Percentiles rank a stretch among this genome's conserved stretches.
These are phyloP conservation scores for Cladosporium phlei DNA, from an alignment of 2,329 filamentous ascomycete species.

Conservation along the genomic window DNA sequence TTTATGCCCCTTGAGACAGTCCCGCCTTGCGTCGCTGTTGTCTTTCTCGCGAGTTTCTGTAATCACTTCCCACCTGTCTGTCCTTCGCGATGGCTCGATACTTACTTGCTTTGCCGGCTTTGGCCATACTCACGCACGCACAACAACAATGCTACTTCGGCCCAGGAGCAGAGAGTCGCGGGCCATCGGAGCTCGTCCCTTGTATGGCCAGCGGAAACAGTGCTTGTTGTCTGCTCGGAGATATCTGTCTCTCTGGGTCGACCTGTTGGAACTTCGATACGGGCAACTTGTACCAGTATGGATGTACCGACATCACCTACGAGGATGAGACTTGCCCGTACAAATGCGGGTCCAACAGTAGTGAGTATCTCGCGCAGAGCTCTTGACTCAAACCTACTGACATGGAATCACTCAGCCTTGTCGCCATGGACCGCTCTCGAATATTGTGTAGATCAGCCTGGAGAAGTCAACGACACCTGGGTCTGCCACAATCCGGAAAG, in stretches of 20 bases:
- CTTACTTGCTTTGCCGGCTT: not conserved
- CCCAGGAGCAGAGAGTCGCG: conserved; percentile 25
- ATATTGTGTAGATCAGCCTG: conserved; percentile 23
- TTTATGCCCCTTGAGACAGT: not conserved
- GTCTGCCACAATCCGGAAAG: conserved; percentile 28
- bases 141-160: conserved; percentile 31
- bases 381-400: not conserved
- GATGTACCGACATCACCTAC: conserved; percentile 31
- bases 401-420: conserved; percentile 18
- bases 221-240: conserved; percentile 27
- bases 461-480: conserved; percentile 27
- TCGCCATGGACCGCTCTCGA: conserved; percentile 29
- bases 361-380: conserved; percentile 15
- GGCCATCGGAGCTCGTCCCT: conserved; percentile 23
- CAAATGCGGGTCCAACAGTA: conserved; percentile 27
- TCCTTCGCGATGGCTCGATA: not conserved
- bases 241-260: conserved; percentile 27
- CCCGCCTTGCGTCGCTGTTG: not conserved
- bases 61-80: not conserved
- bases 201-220: conserved; percentile 23
- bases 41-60: not conserved
- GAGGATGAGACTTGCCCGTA: conserved; percentile 25
- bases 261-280: conserved; percentile 26
- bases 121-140: conserved; percentile 6
- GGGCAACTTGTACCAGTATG: conserved; percentile 29